These are phyloP conservation scores for Thielaviopsis populi DNA, from an alignment of 2,329 filamentous ascomycete species.

Conservation along the genomic window DNA sequence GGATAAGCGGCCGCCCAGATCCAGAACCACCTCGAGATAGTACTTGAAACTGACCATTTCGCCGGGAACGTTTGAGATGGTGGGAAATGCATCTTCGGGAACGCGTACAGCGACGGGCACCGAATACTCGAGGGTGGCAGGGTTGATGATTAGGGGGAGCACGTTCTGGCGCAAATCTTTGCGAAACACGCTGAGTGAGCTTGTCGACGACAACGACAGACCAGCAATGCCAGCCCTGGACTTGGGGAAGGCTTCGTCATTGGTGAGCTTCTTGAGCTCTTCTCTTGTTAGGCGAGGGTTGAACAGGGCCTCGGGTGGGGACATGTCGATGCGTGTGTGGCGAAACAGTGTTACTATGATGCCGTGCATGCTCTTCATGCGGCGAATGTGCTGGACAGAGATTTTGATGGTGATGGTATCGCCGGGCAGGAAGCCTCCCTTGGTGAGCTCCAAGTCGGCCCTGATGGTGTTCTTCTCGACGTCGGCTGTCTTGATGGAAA, in stretches of 20 bases:
- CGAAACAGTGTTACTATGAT: conserved; percentile 87
- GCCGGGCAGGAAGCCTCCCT: conserved; percentile 71
- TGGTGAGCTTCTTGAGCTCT: conserved; percentile 51
- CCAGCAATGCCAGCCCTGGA: conserved; percentile 77
- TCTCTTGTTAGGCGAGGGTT: conserved; percentile 41
- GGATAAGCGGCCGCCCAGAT: conserved; percentile 73
- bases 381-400: conserved; percentile 73
- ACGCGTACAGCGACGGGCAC: conserved; percentile 73
- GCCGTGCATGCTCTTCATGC: conserved; percentile 78
- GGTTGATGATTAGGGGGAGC: conserved; percentile 77
- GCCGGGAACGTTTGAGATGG: conserved; percentile 76
- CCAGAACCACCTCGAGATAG: conserved; percentile 80
- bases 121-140: conserved; percentile 57
- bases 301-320: conserved; percentile 39
- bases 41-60: conserved; percentile 94
- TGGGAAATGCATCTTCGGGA: conserved; percentile 82
- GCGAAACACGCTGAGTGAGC: conserved; percentile 82
- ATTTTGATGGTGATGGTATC: conserved; percentile 70
- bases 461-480: conserved; percentile 67
- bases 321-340: conserved; percentile 76
- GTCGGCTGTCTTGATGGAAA: conserved; percentile 11
- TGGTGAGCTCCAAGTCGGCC: conserved; percentile 67
- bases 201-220: conserved; percentile 69
- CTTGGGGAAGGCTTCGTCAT: conserved; percentile 73
- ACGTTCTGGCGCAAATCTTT: conserved; percentile 88